phyloP scores from a whole-genome alignment of 371 early-diverging fungal species.

The Mortierella sp. region DNA sequence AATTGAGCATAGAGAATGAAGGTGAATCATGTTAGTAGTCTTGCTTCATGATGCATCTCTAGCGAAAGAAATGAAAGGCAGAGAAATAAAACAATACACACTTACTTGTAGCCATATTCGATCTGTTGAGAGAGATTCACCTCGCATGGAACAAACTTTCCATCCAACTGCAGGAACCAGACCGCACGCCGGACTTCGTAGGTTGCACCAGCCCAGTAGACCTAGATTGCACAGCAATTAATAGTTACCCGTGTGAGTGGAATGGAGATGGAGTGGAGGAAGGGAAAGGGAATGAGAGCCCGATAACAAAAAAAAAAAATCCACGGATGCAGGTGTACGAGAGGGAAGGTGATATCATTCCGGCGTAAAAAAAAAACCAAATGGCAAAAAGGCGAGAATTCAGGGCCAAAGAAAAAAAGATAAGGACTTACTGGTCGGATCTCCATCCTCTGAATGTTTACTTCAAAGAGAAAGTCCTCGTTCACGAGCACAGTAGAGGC shows the following conservation, averaged over 20 bases:
- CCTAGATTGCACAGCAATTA: constrained; percentile 28
- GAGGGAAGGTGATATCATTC: background rate
- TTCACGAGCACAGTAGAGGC: constrained; percentile 59
- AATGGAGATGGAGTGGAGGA: background rate
- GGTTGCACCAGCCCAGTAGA: constrained; percentile 86
- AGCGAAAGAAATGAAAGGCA: too few species aligned
- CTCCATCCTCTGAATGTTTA: constrained; percentile 74
- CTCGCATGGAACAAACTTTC: constrained; percentile 82
- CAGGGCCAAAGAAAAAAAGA: background rate
- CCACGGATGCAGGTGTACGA: too few species aligned
- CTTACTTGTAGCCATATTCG: constrained; percentile 76
- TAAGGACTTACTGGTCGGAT: constrained; percentile 66
- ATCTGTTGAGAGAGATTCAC: constrained; percentile 81
- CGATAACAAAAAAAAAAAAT: background rate
- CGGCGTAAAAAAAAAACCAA: background rate
- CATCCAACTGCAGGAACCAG: constrained; percentile 81
- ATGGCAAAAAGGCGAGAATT: too few species aligned
- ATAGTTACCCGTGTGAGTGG: too few species aligned
- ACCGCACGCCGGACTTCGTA: constrained; percentile 85
- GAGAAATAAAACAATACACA: too few species aligned
- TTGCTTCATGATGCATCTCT: too few species aligned
- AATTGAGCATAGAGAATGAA: too few species aligned
- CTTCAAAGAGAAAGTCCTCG: constrained; percentile 84
- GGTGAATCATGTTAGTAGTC: background rate
- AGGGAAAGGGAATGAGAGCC: background rate